phyloP scores from a whole-genome alignment of 768 basidiomycete genomes.

The Sarcomyxa edulis region DNA sequence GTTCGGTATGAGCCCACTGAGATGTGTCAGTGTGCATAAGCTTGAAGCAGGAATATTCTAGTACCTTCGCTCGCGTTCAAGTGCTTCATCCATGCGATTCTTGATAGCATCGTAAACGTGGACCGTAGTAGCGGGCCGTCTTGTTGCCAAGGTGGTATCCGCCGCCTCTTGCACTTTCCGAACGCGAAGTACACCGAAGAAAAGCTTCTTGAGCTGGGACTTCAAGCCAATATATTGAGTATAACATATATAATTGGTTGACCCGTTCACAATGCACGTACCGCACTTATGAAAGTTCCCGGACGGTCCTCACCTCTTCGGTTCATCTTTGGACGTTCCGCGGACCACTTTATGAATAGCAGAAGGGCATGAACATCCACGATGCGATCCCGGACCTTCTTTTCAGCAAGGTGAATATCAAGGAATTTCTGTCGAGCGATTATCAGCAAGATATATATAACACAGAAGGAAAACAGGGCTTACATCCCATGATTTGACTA shows the following conservation, averaged over 20 bases:
- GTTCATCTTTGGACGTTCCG: conserved; percentile 18
- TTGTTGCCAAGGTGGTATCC: conserved; percentile 10
- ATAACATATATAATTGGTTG: not conserved
- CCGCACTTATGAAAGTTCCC: conserved; percentile 23
- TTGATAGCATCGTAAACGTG: conserved; percentile 21
- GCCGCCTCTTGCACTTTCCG: conserved; percentile 23
- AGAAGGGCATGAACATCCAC: conserved; percentile 24
- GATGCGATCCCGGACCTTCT: conserved; percentile 17
- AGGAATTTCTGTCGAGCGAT: not conserved
- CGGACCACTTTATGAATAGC: conserved; percentile 17
- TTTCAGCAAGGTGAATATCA: conserved; percentile 3
- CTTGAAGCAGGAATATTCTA: not conserved
- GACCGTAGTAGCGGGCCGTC: conserved; percentile 15
- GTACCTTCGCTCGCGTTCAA: conserved; percentile 15
- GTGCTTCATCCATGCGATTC: conserved; percentile 19
- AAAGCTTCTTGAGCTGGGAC: conserved; percentile 26
- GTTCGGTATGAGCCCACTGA: conserved; percentile 16
- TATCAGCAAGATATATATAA: not conserved
- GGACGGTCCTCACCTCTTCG: conserved; percentile 15
- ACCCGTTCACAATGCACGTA: conserved; percentile 8
- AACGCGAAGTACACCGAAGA: conserved; percentile 23
- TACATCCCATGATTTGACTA: conserved; percentile 18
- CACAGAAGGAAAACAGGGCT: conserved; percentile 6
- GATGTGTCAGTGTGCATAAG: not conserved
- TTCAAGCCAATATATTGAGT: conserved; percentile 5